Base-by-base conservation (phyloP, 1,284 basidiomycete species). In the Sanghuangporus sanghuang region DNA sequence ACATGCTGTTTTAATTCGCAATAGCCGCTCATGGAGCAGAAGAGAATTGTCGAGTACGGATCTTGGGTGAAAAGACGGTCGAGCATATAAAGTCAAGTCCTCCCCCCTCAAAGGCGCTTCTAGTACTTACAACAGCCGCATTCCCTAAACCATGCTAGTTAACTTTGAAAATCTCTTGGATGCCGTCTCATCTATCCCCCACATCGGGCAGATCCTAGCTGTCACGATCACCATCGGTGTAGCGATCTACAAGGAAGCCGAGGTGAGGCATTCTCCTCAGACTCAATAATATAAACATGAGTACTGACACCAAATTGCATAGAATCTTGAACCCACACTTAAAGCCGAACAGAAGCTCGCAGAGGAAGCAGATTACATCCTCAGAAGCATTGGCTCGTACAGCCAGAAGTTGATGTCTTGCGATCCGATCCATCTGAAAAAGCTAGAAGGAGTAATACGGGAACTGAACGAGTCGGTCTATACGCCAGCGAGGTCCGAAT, bases 311-410 rank as follows among this genome's bases (percentile, higher is more conserved):
- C n/a, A 9, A 12, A 7, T 39, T 38, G 8, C 27, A 21, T n/a
- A 62, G 53, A 49, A 21, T 35, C 36, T 62, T 35, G 36, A 62
- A 8, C 21, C 38, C 4, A 39, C 6, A 39, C 40, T 54, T 32
- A 39, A 23, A 9, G 60, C 52, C n/a, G 52, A 61, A 23, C 54
- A 54, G 40, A 21, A 55, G 27, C 60, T 61, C 27, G 40, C 16
- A 12, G 49, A 53, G 36, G 23, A 61, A 16, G 52, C 60, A 16
- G n/a, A 23, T 14, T n/a, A 61, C 9, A 59, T 49, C 32, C 23
- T 59, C 44, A 21, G 11, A 16, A 8, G 16, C 18, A 59, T 48
- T 32, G 57, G 21, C 11, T 9, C 35, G 6, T 21, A 36, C 18
- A 54, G 53, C 11, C 21, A 54, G 12, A 54, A 54, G 11, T 38